Percentiles rank a stretch among this genome's conserved stretches.
Evolutionary conservation across 1,284 basidiomycete genomes (phyloP).

Genomic region (Fomes fomentarius): DNA sequence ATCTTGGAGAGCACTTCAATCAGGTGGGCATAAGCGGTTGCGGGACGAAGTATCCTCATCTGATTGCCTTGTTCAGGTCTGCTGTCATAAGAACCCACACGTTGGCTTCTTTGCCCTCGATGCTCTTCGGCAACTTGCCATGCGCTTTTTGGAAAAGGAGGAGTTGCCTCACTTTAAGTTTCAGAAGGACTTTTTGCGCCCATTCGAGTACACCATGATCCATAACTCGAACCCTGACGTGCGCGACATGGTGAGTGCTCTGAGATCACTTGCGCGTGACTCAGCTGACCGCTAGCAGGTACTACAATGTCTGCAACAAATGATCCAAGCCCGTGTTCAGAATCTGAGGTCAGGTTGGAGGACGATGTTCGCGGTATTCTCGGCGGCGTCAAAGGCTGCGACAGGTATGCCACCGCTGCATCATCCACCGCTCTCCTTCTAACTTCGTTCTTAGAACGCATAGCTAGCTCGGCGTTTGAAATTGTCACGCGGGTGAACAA

Average conservation of each 20-base stretch:
- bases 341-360: constrained; percentile 99
- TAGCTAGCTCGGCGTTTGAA: constrained; percentile 95
- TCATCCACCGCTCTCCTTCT: background rate
- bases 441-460: constrained; percentile 63
- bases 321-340: constrained; percentile 94
- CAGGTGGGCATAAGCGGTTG: constrained; percentile 57
- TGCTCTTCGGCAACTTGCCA: constrained; percentile 96
- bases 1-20: constrained; percentile 98
- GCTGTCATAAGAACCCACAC: constrained; percentile 97
- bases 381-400: constrained; percentile 92
- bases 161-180: constrained; percentile 99
- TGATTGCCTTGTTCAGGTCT: constrained; percentile 63
- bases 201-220: constrained; percentile 98
- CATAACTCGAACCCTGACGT: constrained; percentile 96
- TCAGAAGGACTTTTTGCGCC: constrained; percentile 98
- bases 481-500: constrained; percentile 91
- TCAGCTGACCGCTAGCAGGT: constrained; percentile 52
- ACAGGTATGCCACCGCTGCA: constrained; percentile 58
- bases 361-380: constrained; percentile 99
- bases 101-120: constrained; percentile 98
- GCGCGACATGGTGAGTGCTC: constrained; percentile 84
- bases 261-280: background rate
- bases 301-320: constrained; percentile 97
- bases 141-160: constrained; percentile 99
- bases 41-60: background rate